Conservation (phyloP, 768 basidiomycete genomes). For the Gymnopilus dilepis region DNA sequence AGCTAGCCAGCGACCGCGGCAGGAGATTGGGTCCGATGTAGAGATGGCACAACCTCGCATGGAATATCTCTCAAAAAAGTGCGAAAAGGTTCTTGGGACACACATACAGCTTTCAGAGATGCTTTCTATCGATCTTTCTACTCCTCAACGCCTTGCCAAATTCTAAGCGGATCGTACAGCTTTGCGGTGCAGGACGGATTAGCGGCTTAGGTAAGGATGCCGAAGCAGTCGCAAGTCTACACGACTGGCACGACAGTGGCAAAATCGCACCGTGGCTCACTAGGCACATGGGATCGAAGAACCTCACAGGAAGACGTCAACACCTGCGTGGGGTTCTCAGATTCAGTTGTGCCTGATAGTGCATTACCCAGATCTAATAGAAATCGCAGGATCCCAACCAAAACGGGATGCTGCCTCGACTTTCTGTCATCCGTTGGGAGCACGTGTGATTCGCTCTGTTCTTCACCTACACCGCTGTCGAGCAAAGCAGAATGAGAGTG, state of each 20-base stretch:
- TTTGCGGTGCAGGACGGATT: conserved; percentile 4
- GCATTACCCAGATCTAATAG: background rate
- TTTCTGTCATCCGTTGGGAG: background rate
- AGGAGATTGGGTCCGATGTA: conserved; percentile 36
- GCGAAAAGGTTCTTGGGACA: background rate
- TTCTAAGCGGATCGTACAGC: conserved; percentile 7
- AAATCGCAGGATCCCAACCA: background rate
- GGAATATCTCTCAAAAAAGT: background rate
- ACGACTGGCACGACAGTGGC: background rate
- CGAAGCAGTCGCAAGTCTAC: conserved; percentile 6
- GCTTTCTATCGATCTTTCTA: conserved; percentile 10
- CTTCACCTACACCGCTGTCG: background rate
- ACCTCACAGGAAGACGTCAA: background rate
- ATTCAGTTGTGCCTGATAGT: conserved; percentile 1
- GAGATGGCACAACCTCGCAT: conserved; percentile 1
- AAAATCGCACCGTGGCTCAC: background rate
- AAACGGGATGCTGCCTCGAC: background rate
- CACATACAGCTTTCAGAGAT: background rate
- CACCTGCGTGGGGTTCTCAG: conserved; percentile 3
- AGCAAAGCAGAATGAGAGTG: background rate
- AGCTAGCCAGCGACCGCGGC: conserved; percentile 42
- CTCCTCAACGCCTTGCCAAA: background rate
- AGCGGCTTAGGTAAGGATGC: background rate
- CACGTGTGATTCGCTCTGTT: background rate
- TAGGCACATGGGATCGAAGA: conserved; percentile 5